Evolutionary conservation across 164 flowering plant species (phyloP).

Genomic region (Stephania yunnanensis): DNA sequence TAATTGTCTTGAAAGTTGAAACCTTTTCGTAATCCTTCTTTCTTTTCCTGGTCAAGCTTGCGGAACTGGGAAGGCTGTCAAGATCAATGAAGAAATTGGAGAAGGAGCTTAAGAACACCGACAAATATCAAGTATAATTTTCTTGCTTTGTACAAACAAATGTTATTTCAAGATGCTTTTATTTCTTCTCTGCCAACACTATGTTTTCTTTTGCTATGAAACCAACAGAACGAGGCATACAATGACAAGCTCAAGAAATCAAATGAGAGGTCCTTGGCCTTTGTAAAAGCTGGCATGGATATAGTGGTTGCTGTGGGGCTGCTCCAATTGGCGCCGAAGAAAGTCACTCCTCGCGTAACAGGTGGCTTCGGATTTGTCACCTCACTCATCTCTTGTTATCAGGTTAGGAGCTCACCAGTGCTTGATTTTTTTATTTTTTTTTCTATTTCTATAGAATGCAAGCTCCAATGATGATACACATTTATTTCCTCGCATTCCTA

Average conservation of each 20-base stretch:
- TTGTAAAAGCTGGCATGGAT: constrained; percentile 72
- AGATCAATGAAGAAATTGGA: constrained; percentile 77
- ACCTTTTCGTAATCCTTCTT: neutral
- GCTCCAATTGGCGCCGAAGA: constrained; percentile 93
- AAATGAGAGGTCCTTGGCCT: constrained; percentile 77
- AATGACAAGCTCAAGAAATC: constrained; percentile 53
- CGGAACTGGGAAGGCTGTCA: constrained; percentile 91
- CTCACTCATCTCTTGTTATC: constrained; percentile 96
- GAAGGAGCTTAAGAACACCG: constrained; percentile 54
- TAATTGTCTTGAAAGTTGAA: neutral
- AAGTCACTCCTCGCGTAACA: constrained; percentile 87
- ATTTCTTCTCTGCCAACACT: neutral
- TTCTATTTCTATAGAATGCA: neutral
- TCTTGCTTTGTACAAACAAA: neutral
- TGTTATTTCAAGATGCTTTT: neutral
- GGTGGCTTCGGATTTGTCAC: constrained; percentile 84
- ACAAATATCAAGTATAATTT: constrained; percentile 51
- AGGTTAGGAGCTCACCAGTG: constrained; percentile 38
- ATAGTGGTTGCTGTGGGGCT: constrained; percentile 85
- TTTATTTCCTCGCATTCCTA: neutral
- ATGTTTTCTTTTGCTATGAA: constrained; percentile 6
- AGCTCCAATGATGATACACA: neutral
- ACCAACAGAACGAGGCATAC: constrained; percentile 65
- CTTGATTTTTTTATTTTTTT: neutral
- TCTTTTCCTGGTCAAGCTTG: constrained; percentile 43